Evolutionary conservation across 495 filamentous ascomycete species (phyloP), one percentile per base, ranked within the genome.

Genomic region (Pyronema omphalodes): DNA sequence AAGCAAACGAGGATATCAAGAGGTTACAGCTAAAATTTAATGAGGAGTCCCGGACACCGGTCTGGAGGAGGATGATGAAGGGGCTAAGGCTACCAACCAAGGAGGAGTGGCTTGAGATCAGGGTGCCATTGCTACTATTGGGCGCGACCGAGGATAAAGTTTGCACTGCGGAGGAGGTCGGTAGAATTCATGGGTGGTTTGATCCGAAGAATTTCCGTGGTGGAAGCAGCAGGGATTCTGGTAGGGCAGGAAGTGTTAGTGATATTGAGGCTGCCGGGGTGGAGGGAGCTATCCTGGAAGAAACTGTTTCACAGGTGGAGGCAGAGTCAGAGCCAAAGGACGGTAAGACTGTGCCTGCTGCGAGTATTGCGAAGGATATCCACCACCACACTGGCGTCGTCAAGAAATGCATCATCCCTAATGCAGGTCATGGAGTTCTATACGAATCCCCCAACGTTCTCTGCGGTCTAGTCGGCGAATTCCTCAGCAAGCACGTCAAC

Each of bases 21-120:
- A 77, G 75, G 54, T 71, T 94, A 37, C 89, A 96, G 66, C 65
- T 83, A 23, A 77, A 78, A 18, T 95, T 82, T 71, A 96, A 96
- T 67, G 73, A 73, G 51, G 86, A 94, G 62, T 89, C 83, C 56
- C 74, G 71, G 57, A 86, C 86, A 0, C 72, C 82, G 0, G 85
- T 93, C 0, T 94, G 84, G 77, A 76, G 82, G 55, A 75, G 88
- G 37, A 89, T 94, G 83, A 83, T 79, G 3, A 83, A 73, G 68
- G 88, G 86, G 1, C 68, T 44, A 66, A 86, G 15, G 78, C 82
- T 11, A 70, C 66, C 11, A 79, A 78, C 56, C 55, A 70, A 9
- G 61, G 74, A 82, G 2, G 71, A 81, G 19, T 96, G 89, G 89
- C 71, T 76, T 14, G 79, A 75, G 9, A 68, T 96, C 23, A 65